Base-by-base conservation (phyloP, 305 asterid genomes). In the Nicotiana rustica region DNA sequence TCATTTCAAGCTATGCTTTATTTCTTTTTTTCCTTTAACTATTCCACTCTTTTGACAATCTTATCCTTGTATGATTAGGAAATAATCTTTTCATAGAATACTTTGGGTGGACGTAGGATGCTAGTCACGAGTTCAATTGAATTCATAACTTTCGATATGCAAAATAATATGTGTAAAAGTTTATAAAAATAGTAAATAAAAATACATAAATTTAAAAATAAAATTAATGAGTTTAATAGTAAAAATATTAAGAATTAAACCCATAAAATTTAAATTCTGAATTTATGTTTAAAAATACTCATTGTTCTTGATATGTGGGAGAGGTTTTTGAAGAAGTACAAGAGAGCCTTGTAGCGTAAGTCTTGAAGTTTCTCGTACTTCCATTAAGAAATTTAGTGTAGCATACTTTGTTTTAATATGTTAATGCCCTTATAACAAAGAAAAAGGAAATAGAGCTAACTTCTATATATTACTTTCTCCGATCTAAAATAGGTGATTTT, bases 1-100 rank as follows among this genome's bases (percentile, higher is more conserved):
- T 85, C 79, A 88, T 87, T 86, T 87, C 89, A 83, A 88, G 84
- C 85, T 67, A 86, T 90, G 85, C 88, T 83, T 84, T 75, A 85
- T 82, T 88, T 87, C 85, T 90, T 88, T 62, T 79, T 79, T 77
- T 81, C 77, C 79, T 88, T 86, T 75, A 12, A 33, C 84, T 79
- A 77, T 82, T 84, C 79, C 56, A 10, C 8, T 85, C 69, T 77
- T 79, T 88, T 85, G 86, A 88, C 91, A 86, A 55, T 67, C 47
- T 81, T 89, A 76, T 89, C 94, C 93, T 82, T 82, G 18, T 80
- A 4, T 52, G 31, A 25, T 8, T 8, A 25, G 17, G 1, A 75
- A 29, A 75, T 8, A 44, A 44, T 44, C 52, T 44, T 44, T 44
- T 8, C 12, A 2, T 44, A 44, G 47, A 41, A 41, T 41, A 41